Evolutionary conservation across 768 basidiomycete genomes (phyloP).

Genomic region (Naganishia onofrii): DNA sequence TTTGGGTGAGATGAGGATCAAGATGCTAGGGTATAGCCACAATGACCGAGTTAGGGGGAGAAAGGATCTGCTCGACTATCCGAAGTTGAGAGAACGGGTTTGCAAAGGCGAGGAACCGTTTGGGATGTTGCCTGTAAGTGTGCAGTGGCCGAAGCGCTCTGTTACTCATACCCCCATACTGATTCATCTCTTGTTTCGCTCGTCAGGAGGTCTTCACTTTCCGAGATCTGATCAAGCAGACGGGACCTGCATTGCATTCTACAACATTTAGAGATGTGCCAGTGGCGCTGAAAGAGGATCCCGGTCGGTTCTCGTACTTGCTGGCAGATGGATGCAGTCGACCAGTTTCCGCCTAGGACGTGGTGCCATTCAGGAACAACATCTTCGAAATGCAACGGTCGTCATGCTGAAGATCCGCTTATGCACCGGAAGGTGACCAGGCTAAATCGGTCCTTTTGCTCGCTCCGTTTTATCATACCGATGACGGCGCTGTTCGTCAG

Average conservation of each 20-base stretch:
- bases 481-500: too few species aligned
- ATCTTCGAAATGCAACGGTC: too few species aligned
- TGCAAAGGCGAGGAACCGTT: conserved; percentile 40
- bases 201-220: conserved; percentile 35
- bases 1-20: conserved; percentile 35
- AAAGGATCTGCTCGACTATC: conserved; percentile 10
- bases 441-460: too few species aligned
- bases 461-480: too few species aligned
- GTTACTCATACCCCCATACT: too few species aligned
- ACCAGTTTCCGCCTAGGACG: conserved; percentile 14
- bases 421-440: too few species aligned
- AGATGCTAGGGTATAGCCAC: conserved; percentile 41
- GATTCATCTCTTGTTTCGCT: background rate
- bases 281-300: conserved; percentile 29
- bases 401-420: too few species aligned
- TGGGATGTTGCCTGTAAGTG: conserved; percentile 40
- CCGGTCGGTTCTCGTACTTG: conserved; percentile 37
- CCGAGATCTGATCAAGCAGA: conserved; percentile 34
- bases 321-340: conserved; percentile 36
- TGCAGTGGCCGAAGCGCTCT: too few species aligned
- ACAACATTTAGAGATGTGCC: conserved; percentile 31
- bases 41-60: conserved; percentile 39
- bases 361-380: too few species aligned
- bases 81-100: conserved; percentile 33
- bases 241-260: conserved; percentile 14